Base-by-base conservation (phyloP, 148 eudicot genomes). In the Amaranthus palmeri region DNA sequence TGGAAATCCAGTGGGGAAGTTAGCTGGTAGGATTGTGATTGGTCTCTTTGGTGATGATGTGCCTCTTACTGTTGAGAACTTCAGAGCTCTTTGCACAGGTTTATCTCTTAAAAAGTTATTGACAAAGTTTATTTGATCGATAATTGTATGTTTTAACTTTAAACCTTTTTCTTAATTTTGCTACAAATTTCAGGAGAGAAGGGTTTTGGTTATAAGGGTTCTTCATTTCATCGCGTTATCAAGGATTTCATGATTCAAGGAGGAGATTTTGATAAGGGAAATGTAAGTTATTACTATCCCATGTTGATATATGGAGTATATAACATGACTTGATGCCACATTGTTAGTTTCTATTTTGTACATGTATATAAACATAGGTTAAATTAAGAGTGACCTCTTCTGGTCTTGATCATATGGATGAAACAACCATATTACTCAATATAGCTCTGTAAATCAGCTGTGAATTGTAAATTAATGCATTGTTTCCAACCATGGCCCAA, bases 51-150 rank as follows among this genome's bases (percentile, higher is more conserved):
- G 97, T 54, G 92, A 92, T 74, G 97, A 95, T 58, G 97, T 92
- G 73, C 97, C 97, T 58, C 88, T 85, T 78, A 92, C 97, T n/a
- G 86, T 84, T 5, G 97, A 88, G 78, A 95, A 95, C 52, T 95
- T 95, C 81, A 90, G 96, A 68, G 96, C 97, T 70, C 85, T 95
- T 81, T 95, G 97, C 88, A 95, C 97, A 83, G 99, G 99, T 95
- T 69, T 48, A 43, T n/a, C 52, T 12, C 53, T 15, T 55, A 6
- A 12, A 58, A 11, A 25, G 18, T 12, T 52, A 25, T 25, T 12
- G 14, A 6, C 42, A 17, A 15, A 49, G 57, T 54, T 15, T 46
- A 40, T 43, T 25, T 61, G 60, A 18, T 65, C 14, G 52, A 61
- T 41, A 58, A 13, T 25, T 7, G 1, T 41, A 13, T 61, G 50